Evolutionary conservation across 2,329 filamentous ascomycete genomes (phyloP).

Genomic region (Cercospora nicotianae): DNA sequence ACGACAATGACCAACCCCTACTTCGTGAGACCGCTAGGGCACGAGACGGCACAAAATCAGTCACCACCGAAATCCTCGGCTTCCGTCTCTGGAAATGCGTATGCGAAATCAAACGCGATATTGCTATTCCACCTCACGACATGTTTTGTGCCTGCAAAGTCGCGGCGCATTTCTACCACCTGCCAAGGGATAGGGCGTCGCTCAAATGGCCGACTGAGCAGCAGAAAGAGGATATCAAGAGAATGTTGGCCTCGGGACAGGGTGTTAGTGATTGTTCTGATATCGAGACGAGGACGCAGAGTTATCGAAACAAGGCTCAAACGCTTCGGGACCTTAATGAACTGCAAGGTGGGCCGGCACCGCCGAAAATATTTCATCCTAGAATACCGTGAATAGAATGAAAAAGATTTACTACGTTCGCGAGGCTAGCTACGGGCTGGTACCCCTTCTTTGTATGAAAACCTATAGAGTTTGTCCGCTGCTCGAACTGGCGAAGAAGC

Average conservation of each 20-base stretch:
- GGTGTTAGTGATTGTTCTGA: not conserved
- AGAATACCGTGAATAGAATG: not conserved
- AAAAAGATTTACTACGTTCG: not conserved
- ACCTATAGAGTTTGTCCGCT: no score
- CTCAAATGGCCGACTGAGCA: not conserved
- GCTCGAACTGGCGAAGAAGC: no score
- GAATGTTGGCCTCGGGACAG: not conserved
- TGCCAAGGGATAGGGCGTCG: not conserved
- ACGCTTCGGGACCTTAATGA: not conserved
- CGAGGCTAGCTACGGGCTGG: no score
- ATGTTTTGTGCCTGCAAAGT: not conserved
- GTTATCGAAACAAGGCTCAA: not conserved
- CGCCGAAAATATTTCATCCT: not conserved
- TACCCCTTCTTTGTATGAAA: no score
- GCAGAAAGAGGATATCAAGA: not conserved
- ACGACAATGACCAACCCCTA: not conserved
- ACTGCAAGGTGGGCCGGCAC: not conserved
- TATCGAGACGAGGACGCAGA: not conserved
- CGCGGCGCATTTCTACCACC: not conserved
- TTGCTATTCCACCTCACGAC: not conserved
- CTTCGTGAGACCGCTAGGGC: not conserved
- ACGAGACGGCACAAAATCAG: not conserved
- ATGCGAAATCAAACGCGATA: not conserved
- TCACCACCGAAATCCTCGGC: not conserved
- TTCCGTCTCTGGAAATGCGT: not conserved